Base-by-base conservation (phyloP, 768 basidiomycete genomes). In the Dictyophora rubrovolvata region DNA sequence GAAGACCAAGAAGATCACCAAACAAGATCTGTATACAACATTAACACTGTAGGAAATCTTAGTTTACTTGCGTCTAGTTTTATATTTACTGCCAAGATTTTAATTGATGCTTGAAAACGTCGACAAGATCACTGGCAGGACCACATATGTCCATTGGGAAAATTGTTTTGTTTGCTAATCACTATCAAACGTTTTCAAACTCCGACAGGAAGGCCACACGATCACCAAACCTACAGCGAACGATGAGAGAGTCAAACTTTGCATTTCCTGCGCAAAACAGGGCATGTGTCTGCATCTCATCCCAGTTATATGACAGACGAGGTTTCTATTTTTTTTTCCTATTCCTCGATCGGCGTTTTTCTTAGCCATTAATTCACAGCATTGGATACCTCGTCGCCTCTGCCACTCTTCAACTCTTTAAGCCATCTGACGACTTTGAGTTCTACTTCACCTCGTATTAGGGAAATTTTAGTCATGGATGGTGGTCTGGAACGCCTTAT, bases 391-490 rank as follows among this genome's bases (percentile, higher is more conserved):
- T 76, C 77, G 53, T 79, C 80, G 0, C 75, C 80, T 16, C 74
- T 84, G 48, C 88, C 86, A 16, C 75, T 93, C 47, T 85, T 94
- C 76, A 96, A 96, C 75, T 97, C 94, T 46, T 84, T 97, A 55
- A 93, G 90, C 33, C 93, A 96, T 74, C 86, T 97, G 58, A 89
- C 89, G 53, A 94, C 96, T 73, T 87, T 99, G 63, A 98, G 95
- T 8, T 93, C 92, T 0, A 97, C 96, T 6, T 96, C 94, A 0
- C 94, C 96, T 1, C 85, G 93, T 56, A 98, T 99, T 73, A 86
- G 95, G 60, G 96, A 99, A 73, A 97, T 96, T 65, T 89, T 99
- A 82, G 95, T 93, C 28, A 86, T 89, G 80, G 95, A 98, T 67
- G 96, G 96, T 51, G 96, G 96, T 1, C 83, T 99, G 17, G 96